Evolutionary conservation across 768 basidiomycete genomes (phyloP), one percentile per base, ranked within the genome.

Genomic region (Trametes cingulata): DNA sequence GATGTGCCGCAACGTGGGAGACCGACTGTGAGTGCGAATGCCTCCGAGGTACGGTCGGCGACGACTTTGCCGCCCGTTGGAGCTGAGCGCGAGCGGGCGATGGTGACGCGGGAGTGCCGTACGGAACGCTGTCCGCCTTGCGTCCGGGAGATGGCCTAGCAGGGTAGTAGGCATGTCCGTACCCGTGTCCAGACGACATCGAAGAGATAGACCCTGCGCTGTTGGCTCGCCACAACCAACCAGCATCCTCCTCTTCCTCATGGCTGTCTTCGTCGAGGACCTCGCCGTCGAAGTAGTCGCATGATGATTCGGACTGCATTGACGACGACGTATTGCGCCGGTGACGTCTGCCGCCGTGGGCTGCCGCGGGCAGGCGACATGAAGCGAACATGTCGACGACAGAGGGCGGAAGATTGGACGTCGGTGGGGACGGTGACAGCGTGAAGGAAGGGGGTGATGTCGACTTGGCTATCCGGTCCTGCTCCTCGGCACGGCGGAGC

Each of bases 401-500:
- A 13, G 57, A 27, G 1, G 62, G 57, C 19, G 62, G 57, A n/a
- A 63, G 13, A 35, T 49, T 53, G 25, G 51, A 17, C 33, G 13
- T 40, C 20, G 56, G 45, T 7, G 51, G 29, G 8, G 60, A 25
- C 7, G 58, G 57, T 22, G 41, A 27, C 37, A 68, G 47, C 35
- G 56, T 57, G 49, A 67, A 53, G 41, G 68, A 56, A 27, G 68
- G 36, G 9, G 53, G 9, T 58, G 70, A 61, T 39, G 67, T 40
- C 65, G 61, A 51, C 60, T 45, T 59, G 29, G 56, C 39, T 43
- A 68, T 46, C 66, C 80, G 72, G 68, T 74, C 68, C 64, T 76
- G 71, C 74, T 76, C 75, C 47, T 77, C 81, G 65, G 77, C 85
- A 47, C 81, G 76, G 27, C 75, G 71, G 53, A 86, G 78, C 10